Evolutionary conservation across 352 stramenopile species (phyloP).

Genomic region (Lagenidium sp.): DNA sequence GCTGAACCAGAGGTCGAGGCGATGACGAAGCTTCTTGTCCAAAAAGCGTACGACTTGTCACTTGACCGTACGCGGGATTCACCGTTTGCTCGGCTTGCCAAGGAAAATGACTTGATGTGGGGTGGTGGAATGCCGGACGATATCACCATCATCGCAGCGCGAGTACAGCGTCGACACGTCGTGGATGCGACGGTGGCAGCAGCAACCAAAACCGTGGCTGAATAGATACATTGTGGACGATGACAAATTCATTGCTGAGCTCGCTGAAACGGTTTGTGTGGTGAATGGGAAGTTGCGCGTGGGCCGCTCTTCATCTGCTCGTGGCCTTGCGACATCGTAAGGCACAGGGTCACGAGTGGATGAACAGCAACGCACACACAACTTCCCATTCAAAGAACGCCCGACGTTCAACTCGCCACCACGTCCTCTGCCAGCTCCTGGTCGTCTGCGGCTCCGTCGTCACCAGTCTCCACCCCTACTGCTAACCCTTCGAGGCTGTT

Average conservation of each 20-base stretch:
- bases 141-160: conserved; percentile 72
- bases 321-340: too few relatives aligned
- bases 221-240: too few relatives aligned
- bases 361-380: too few relatives aligned
- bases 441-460: conserved; percentile 19
- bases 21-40: conserved; percentile 74
- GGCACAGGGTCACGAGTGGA: too few relatives aligned
- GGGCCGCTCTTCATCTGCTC: too few relatives aligned
- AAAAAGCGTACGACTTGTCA: conserved; percentile 88
- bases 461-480: conserved; percentile 14
- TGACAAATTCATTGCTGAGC: too few relatives aligned
- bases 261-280: too few relatives aligned
- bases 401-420: too few relatives aligned
- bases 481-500: conserved; percentile 12
- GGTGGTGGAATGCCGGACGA: conserved; percentile 90
- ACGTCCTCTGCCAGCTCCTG: conserved; percentile 11
- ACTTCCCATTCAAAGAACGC: too few relatives aligned
- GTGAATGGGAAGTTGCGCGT: too few relatives aligned
- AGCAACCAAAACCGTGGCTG: background rate
- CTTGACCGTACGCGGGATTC: conserved; percentile 89
- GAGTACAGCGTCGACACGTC: conserved; percentile 36
- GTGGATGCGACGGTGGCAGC: background rate
- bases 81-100: conserved; percentile 95
- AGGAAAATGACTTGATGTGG: conserved; percentile 98
- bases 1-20: conserved; percentile 45